Evolutionary conservation across 2,329 filamentous ascomycete genomes (phyloP), one percentile per base, ranked within the genome.

Genomic region (Tolypocladium tropicale): DNA sequence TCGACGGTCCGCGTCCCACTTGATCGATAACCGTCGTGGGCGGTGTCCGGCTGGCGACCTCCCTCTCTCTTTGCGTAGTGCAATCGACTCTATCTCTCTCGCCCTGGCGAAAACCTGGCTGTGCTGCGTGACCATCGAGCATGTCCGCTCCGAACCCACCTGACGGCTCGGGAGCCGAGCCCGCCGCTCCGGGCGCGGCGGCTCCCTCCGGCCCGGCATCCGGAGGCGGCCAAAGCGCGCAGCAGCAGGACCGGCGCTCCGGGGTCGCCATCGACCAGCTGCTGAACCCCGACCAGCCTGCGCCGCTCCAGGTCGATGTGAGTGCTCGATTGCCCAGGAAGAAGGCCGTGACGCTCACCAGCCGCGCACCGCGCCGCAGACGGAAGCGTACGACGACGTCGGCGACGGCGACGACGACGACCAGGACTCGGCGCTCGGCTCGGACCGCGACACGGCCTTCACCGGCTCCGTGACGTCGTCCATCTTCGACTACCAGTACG

Each of bases 401-500:
- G 59, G 62, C 36, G 57, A 51, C 25, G 62, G 64, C 16, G 55
- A 46, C 51, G 71, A 73, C 36, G 57, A 51, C 25, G 62, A 65
- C 16, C 54, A 46, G 49, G 71, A 73, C 59, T 74, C 70, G 18
- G 65, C 69, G 16, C 71, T 72, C 57, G 66, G 60, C 32, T 70
- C 68, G 12, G 68, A 71, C 7, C 57, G 58, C 30, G 68, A 62
- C 2, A 66, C 67, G 5, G 53, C 60, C n/a, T 64, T 64, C 54
- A 73, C 70, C 0, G 64, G 61, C 14, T 70, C 68, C 21, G 51
- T 78, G 51, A 69, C 70, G 4, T 77, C 75, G 12, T 75, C 74
- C 56, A 72, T 77, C 50, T 70, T 65, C 56, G 61, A 75, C 49
- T 78, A 76, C 59, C 65, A 70, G 34, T 76, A 74, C 60, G 74